These are phyloP conservation scores for Pulicaria dysenterica DNA, from an alignment of 129 eudicot genomes.

Conservation along the genomic window DNA sequence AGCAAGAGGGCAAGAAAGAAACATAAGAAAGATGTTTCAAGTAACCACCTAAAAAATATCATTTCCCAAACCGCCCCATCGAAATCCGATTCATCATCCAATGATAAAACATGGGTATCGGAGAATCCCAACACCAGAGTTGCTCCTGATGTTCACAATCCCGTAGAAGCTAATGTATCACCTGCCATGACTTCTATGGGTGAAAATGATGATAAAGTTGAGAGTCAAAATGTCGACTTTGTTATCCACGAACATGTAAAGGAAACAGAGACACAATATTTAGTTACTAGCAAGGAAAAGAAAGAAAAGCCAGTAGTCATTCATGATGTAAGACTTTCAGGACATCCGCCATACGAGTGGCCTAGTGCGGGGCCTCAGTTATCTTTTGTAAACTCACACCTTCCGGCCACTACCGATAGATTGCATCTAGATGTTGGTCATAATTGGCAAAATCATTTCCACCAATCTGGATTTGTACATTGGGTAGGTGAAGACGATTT, in stretches of 20 bases:
- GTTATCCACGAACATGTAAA: constrained; percentile 24
- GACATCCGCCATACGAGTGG: constrained; percentile 77
- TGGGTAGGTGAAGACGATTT: constrained; percentile 88
- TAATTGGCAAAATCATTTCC: constrained; percentile 70
- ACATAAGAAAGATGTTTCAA: constrained; percentile 43
- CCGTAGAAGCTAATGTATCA: constrained; percentile 22
- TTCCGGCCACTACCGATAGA: constrained; percentile 80
- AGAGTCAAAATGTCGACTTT: constrained; percentile 24
- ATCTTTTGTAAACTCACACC: constrained; percentile 57
- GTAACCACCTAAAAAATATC: constrained; percentile 34
- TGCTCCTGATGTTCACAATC: constrained; percentile 11
- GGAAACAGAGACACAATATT: constrained; percentile 36
- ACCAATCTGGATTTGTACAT: constrained; percentile 61
- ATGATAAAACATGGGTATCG: background rate
- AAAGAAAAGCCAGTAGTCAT: constrained; percentile 41
- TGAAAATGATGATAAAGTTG: constrained; percentile 18
- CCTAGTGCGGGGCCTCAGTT: constrained; percentile 66
- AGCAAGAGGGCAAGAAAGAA: constrained; percentile 58
- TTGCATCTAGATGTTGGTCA: constrained; percentile 87
- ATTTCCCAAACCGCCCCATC: constrained; percentile 36
- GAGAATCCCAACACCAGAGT: constrained; percentile 24
- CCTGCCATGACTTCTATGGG: constrained; percentile 29
- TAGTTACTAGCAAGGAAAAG: constrained; percentile 31
- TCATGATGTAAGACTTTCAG: constrained; percentile 41
- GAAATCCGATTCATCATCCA: constrained; percentile 29